These are phyloP conservation scores for Ogataea nakhonphanomensis DNA, from an alignment of 805 yeast species.

Conservation along the genomic window DNA sequence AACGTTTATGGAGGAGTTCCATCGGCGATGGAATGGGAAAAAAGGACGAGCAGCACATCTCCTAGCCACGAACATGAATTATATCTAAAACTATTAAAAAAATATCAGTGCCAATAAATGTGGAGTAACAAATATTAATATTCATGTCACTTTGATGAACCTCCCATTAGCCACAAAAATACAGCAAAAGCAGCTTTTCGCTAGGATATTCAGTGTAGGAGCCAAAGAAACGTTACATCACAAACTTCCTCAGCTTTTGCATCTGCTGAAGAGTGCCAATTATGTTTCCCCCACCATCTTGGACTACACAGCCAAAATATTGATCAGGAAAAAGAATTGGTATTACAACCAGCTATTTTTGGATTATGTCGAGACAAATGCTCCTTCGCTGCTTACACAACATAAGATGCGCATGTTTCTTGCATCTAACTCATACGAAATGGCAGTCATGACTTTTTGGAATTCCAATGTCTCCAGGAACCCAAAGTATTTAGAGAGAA, in stretches of 20 bases:
- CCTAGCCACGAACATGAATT: too few relatives aligned
- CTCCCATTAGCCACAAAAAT: background rate
- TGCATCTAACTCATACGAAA: conserved; percentile 21
- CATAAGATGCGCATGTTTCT: conserved; percentile 19
- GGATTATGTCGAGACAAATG: conserved; percentile 3
- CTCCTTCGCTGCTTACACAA: background rate
- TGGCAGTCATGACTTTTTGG: conserved; percentile 23
- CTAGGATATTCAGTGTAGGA: background rate
- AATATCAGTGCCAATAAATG: too few relatives aligned
- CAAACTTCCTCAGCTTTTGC: background rate
- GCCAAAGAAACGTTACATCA: background rate
- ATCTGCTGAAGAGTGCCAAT: background rate
- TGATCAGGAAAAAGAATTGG: conserved; percentile 10
- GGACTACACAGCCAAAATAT: conserved; percentile 9
- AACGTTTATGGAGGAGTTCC: conserved; percentile 31
- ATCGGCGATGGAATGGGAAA: background rate
- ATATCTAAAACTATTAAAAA: too few relatives aligned
- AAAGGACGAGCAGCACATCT: too few relatives aligned
- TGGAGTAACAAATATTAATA: too few relatives aligned
- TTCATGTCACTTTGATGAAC: background rate
- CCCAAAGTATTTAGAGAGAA: conserved; percentile 1
- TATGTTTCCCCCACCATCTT: background rate
- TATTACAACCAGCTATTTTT: conserved; percentile 13
- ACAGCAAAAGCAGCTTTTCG: background rate
- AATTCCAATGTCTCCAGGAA: background rate